Conservation (phyloP, 202 grass and related monocot species). For the Brachypodium distachyon region DNA sequence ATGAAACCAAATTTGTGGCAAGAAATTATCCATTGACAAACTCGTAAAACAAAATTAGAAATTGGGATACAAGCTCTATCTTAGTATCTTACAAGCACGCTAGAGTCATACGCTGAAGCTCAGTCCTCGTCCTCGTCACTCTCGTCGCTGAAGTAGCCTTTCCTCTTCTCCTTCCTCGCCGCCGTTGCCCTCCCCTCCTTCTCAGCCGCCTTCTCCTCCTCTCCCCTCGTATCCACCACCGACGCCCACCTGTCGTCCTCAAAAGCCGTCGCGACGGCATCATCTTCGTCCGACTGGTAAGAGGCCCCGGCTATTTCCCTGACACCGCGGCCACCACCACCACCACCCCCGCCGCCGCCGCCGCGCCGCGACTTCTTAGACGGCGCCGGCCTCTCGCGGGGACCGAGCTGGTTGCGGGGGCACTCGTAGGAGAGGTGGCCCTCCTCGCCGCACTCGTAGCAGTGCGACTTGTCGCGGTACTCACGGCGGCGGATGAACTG, state of each 20-base stretch:
- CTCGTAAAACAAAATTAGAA: constrained; percentile 1
- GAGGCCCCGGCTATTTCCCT: neutral
- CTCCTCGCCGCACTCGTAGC: constrained; percentile 78
- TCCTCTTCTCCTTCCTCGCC: constrained; percentile 71
- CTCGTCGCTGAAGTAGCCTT: constrained; percentile 94
- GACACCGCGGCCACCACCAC: neutral
- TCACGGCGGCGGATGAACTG: constrained; percentile 92
- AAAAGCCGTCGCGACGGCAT: constrained; percentile 30
- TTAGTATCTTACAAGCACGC: neutral
- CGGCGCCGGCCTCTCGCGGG: constrained; percentile 56
- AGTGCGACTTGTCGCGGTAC: constrained; percentile 83
- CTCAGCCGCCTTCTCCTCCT: constrained; percentile 53
- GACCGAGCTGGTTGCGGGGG: constrained; percentile 76
- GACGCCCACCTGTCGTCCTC: constrained; percentile 94
- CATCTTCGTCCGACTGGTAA: constrained; percentile 44
- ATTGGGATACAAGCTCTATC: constrained; percentile 18
- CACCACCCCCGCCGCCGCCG: neutral
- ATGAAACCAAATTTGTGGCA: neutral
- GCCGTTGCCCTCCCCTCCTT: constrained; percentile 32
- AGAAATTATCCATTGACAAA: constrained; percentile 1
- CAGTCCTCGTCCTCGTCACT: constrained; percentile 73
- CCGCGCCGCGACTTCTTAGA: constrained; percentile 42
- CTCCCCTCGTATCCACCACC: constrained; percentile 70
- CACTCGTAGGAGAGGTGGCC: constrained; percentile 97
- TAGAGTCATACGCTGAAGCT: constrained; percentile 20